Evolutionary conservation across 441 rosid genomes (phyloP), one percentile per base, ranked within the genome.

Genomic region (Corymbia calophylla): DNA sequence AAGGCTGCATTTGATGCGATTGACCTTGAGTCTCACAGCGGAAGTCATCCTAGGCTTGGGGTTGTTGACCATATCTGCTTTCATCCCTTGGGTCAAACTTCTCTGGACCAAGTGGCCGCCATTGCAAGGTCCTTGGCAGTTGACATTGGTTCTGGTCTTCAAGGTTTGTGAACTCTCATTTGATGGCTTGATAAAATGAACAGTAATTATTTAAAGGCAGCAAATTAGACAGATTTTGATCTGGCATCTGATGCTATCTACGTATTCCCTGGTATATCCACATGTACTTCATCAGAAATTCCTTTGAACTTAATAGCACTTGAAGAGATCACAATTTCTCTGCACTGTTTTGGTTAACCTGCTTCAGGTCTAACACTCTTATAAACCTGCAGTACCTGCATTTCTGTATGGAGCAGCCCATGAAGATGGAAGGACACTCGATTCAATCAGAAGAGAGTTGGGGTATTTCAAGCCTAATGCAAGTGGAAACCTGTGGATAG

Each of bases 21-120:
- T 86, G 93, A 94, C 86, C 93, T 97, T 58, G 95, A 92, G 93
- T 92, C 89, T 88, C 99, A 97, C 86, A 90, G 88, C 87, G 99
- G 98, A 86, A 95, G 94, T 89, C 99, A 96, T 94, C 98, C 99
- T 48, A 94, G 98, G 39, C 97, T 97, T 90, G 99, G 99, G 88
- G 98, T 98, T 66, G 97, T 98, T 64, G 99, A 98, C 88, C 99
- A 98, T 89, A 92, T 96, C 88, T 97, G 99, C 92, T 96, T 98
- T 92, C 99, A 98, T 91, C 97, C 97, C 15, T 89, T 98, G 93
- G 94, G 92, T 85, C 89, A 80, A 54, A 88, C 97, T 88, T 93
- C 97, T 82, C 66, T 96, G 81, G 94, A 96, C 51, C 97, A 96
- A 87, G 95, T 93, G 58, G 96, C 97, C 54, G 88, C 89, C 58